Base-by-base conservation (phyloP, 108 stramenopile species). In the Skeletonema tropicum region DNA sequence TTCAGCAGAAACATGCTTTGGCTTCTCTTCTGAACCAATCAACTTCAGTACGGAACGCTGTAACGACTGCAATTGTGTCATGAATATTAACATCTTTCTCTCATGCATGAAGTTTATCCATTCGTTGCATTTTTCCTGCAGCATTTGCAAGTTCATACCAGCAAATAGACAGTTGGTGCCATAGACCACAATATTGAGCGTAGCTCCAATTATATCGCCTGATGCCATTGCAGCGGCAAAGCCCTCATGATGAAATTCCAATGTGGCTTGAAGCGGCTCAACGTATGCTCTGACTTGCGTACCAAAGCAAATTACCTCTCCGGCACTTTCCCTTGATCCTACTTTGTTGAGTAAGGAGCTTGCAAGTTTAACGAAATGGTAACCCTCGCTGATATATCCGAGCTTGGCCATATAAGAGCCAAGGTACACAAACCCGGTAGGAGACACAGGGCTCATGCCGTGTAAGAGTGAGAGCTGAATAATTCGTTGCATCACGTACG, bases 391-490 rank as follows among this genome's bases (percentile, higher is more conserved):
- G 14, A 70, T 42, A 57, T 60, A 7, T 26, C 70, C 70, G 31
- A 39, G 17, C 57, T 25, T 42, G 38, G 70, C 70, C n/a, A 70
- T 26, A 3, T 29, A 36, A 2, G 36, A 36, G 29, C 70, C 70
- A 70, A 70, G 60, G 59, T 70, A 29, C 21, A 57, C 59, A 57
- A 70, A 70, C 17, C 39, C 70, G 14, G 42, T 46, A 12, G 70
- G 26, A 29, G 26, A 29, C 26, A 29, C 26, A 29, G 26, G 26
- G 26, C 26, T 29, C 26, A 29, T 29, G 26, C 26, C 26, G 26
- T 29, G 26, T 29, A 29, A 29, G 2, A 29, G 26, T 29, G 26
- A 29, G 2, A 29, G 26, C 2, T 29, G 26, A 29, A 29, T 29
- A 29, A 29, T 29, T 29, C 26, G 26, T 29, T 29, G 57, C 14